These are phyloP conservation scores for Alternaria ethzedia DNA, from an alignment of 2,329 filamentous ascomycete genomes.

Conservation along the genomic window DNA sequence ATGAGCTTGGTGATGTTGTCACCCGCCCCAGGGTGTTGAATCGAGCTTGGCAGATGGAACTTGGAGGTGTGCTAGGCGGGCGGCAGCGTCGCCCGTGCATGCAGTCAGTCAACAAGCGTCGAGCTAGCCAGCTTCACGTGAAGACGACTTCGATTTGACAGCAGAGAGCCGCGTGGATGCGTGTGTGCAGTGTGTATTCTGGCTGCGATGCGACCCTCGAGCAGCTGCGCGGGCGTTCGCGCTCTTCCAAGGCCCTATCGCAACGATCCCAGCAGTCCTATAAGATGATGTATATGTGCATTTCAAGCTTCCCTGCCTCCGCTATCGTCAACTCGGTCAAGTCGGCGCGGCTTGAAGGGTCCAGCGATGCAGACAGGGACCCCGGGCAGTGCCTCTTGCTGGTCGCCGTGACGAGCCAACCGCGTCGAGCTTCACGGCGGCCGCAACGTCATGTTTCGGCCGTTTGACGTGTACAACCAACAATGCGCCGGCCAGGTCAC, in stretches of 20 bases:
- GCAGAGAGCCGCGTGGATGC: neutral
- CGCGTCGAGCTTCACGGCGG: neutral
- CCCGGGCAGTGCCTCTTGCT: neutral
- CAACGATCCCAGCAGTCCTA: neutral
- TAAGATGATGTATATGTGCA: neutral
- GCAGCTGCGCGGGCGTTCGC: neutral
- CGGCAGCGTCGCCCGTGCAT: slow-evolving; percentile 11
- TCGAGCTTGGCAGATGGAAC: slow-evolving; percentile 7
- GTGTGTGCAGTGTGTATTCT: neutral
- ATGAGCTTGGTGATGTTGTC: slow-evolving; percentile 12
- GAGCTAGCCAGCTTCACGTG: slow-evolving; percentile 1
- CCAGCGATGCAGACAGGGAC: slow-evolving; percentile 1
- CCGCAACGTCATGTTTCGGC: slow-evolving; percentile 11
- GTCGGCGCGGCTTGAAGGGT: neutral
- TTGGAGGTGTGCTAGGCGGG: slow-evolving; percentile 10
- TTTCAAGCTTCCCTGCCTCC: neutral
- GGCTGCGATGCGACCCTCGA: neutral
- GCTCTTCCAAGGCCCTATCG: neutral
- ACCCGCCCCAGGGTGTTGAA: slow-evolving; percentile 6
- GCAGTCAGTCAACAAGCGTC: slow-evolving; percentile 7
- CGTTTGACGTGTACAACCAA: slow-evolving; percentile 11
- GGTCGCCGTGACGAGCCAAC: slow-evolving; percentile 5
- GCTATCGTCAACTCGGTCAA: neutral
- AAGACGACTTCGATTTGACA: neutral
- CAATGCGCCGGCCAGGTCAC: slow-evolving; percentile 4